Evolutionary conservation across 768 basidiomycete species (phyloP).

Genomic region (Cystobasidium onofrii): DNA sequence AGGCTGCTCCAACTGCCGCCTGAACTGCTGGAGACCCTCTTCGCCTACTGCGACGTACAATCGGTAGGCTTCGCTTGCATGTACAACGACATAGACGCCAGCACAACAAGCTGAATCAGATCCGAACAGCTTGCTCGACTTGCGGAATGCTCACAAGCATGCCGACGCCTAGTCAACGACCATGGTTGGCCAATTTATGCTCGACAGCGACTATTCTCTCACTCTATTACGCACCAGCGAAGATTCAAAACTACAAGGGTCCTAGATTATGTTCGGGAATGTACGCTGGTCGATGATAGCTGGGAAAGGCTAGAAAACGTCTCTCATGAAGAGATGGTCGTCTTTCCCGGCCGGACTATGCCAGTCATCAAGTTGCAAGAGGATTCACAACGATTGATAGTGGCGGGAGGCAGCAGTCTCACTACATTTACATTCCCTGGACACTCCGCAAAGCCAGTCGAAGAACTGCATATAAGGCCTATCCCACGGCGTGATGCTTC

Average conservation of each 20-base stretch:
- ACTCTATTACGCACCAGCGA: not conserved
- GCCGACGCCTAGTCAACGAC: not conserved
- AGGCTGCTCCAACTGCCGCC: not conserved
- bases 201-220: slow-evolving; percentile 16
- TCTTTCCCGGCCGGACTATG: slow-evolving; percentile 7
- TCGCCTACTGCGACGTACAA: slow-evolving; percentile 5
- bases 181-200: slow-evolving; percentile 9
- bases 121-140: slow-evolving; percentile 13
- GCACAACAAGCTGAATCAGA: not conserved
- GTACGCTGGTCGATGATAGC: not conserved
- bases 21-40: slow-evolving; percentile 17
- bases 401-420: slow-evolving; percentile 10
- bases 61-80: not conserved
- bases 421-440: slow-evolving; percentile 13
- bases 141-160: not conserved
- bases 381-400: not conserved
- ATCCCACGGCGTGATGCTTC: not conserved
- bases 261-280: not conserved
- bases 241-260: not conserved
- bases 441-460: not conserved
- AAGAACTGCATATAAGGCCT: slow-evolving; percentile 8
- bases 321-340: not conserved
- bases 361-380: slow-evolving; percentile 19
- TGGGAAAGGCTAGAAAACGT: slow-evolving; percentile 5
- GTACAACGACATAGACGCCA: not conserved